Evolutionary conservation across 805 yeast species (phyloP), one percentile per base, ranked within the genome.

Genomic region (Cyberlindnera xylosilytica): DNA sequence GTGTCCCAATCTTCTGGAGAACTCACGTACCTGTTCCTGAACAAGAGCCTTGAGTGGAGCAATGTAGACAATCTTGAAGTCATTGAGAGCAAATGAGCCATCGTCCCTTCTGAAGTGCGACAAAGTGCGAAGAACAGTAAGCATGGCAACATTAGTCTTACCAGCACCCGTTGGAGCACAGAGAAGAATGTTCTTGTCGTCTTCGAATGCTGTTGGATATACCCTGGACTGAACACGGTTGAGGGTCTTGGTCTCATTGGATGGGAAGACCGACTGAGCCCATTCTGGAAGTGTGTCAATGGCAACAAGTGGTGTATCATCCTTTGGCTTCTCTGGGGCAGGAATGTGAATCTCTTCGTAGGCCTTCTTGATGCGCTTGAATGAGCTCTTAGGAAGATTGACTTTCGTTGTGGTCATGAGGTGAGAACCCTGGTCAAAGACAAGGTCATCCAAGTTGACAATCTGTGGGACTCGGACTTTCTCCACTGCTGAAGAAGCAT

Each of bases 91-190:
- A 10, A 87, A 60, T n/a, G 69, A 63, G 0, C 82, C 83, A 22
- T 71, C 65, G 4, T 56, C 56, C 35, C 71, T 64, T 54, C 83
- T 66, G 57, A 64, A 76, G 36, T 81, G 72, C 0, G 76, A 65
- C 17, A 90, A 58, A 0, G 84, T 69, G 37, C 83, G 65, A n/a
- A 90, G 66, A 4, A 87, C 72, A 0, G 96, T 70, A 35, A 93
- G 64, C 81, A 93, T 78, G 0, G 99, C 99, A 22, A 93, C 96
- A 60, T 93, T 93, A 18, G 99, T 91, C 61, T 91, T 91, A 67
- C 99, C 99, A 3, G 97, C 97, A 68, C 99, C 99, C 0, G 99
- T 91, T 6, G 99, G 99, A 1, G 99, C 98, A 73, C 98, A 91
- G 52, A 91, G 68, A 15, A 91, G 66, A 30, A 93, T 60, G 54